A percentile compares a stretch with the other conserved stretches of the same genome.
Conservation (phyloP, 441 rosid genomes). For the Flueggea neowawraea region DNA sequence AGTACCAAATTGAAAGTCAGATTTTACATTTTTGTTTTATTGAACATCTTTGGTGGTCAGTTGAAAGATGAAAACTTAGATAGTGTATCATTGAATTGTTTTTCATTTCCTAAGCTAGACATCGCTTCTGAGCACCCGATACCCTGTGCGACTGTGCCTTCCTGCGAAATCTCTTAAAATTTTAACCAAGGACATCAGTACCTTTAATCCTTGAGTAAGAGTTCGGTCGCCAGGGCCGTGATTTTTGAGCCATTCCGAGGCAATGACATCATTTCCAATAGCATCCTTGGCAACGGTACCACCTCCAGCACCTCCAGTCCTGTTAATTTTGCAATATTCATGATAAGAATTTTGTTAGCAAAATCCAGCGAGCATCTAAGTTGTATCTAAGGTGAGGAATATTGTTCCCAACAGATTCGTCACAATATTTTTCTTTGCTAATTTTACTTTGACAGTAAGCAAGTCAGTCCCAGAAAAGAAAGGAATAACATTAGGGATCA, state of each 20-base stretch:
- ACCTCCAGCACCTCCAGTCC: slow-evolving; percentile 53
- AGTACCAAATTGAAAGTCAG: not conserved
- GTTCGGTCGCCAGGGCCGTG: slow-evolving; percentile 93
- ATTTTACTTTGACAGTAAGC: too few species aligned
- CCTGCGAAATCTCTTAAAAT: not conserved
- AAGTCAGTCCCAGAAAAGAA: too few species aligned
- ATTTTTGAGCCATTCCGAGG: slow-evolving; percentile 68
- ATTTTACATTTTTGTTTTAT: too few species aligned
- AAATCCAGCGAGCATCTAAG: not conserved
- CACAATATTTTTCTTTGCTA: too few species aligned
- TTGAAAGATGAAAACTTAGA: too few species aligned
- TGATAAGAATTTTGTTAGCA: not conserved
- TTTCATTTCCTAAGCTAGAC: not conserved
- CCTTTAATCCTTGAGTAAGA: slow-evolving; percentile 88
- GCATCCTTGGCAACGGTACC: slow-evolving; percentile 95
- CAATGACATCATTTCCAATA: slow-evolving; percentile 70
- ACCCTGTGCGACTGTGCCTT: too few species aligned
- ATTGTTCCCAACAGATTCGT: too few species aligned
- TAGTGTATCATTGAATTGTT: not conserved
- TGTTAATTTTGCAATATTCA: slow-evolving; percentile 22
- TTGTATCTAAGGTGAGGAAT: too few species aligned
- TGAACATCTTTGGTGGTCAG: too few species aligned
- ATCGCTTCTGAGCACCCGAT: too few species aligned
- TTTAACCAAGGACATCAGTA: slow-evolving; percentile 8
- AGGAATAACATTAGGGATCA: too few species aligned